Percentiles rank a stretch among this genome's conserved stretches.
These are phyloP conservation scores for Aschersonia sp. DNA, from an alignment of 2,329 filamentous ascomycete species.

Conservation along the genomic window DNA sequence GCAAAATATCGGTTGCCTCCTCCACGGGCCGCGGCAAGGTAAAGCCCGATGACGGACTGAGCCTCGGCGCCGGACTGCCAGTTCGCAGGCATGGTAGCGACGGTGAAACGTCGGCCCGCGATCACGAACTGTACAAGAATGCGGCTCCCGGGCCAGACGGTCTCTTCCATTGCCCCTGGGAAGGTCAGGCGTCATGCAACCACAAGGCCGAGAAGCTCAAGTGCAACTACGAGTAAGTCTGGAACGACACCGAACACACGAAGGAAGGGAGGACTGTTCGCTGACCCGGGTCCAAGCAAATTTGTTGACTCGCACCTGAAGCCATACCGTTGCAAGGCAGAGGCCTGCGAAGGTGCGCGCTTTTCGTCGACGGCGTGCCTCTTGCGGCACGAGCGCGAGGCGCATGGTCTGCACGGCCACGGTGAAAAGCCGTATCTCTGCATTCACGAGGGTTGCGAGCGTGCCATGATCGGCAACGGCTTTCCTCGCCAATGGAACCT, in stretches of 20 bases:
- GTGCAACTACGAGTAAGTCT: slow-evolving; percentile 91
- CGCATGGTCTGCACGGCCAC: slow-evolving; percentile 89
- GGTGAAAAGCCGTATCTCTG: slow-evolving; percentile 87
- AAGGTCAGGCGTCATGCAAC: slow-evolving; percentile 55
- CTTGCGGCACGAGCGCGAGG: slow-evolving; percentile 87
- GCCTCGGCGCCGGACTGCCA: slow-evolving; percentile 22
- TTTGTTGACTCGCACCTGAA: slow-evolving; percentile 94
- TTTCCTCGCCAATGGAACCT: slow-evolving; percentile 95
- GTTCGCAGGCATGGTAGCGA: slow-evolving; percentile 34
- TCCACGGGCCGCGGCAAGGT: slow-evolving; percentile 12
- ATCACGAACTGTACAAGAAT: slow-evolving; percentile 59
- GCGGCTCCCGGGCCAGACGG: slow-evolving; percentile 52
- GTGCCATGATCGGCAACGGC: slow-evolving; percentile 66
- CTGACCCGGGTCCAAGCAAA: slow-evolving; percentile 45
- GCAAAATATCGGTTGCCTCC: slow-evolving; percentile 14
- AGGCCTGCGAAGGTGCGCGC: slow-evolving; percentile 67
- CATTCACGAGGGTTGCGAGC: slow-evolving; percentile 75
- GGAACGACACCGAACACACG: not conserved
- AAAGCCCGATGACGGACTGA: slow-evolving; percentile 15
- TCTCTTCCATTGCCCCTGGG: slow-evolving; percentile 86
- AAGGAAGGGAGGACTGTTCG: not conserved
- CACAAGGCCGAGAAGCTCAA: slow-evolving; percentile 94
- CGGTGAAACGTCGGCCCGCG: slow-evolving; percentile 39
- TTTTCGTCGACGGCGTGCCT: slow-evolving; percentile 95
- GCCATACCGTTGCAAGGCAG: slow-evolving; percentile 86